These are phyloP conservation scores for Papilionanthe hybrid DNA, from an alignment of 116 monocot species.

Conservation along the genomic window DNA sequence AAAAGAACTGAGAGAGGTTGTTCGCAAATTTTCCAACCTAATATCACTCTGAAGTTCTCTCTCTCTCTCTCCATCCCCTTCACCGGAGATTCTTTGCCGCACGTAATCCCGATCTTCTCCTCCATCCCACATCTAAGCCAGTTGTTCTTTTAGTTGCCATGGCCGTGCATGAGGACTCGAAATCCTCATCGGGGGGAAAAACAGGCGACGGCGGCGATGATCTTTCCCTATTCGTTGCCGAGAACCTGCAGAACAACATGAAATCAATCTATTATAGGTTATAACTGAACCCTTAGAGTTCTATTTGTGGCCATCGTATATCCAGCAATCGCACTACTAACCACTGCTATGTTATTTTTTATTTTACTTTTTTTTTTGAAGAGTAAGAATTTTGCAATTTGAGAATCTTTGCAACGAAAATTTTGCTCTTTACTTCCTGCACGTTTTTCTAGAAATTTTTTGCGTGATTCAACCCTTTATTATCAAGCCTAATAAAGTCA, in stretches of 20 bases:
- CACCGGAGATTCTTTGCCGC: not conserved
- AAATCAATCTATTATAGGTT: slow-evolving; percentile 71
- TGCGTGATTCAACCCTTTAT: not conserved
- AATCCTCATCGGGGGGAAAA: slow-evolving; percentile 18
- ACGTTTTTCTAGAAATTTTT: not conserved
- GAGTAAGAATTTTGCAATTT: not conserved
- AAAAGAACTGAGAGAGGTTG: too few relatives aligned
- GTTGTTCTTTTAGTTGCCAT: slow-evolving; percentile 4
- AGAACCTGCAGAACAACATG: slow-evolving; percentile 67
- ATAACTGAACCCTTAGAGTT: not conserved
- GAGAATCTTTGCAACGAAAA: not conserved
- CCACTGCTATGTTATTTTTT: not conserved
- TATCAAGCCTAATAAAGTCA: not conserved
- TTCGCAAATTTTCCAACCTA: too few relatives aligned
- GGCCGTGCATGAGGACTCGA: slow-evolving; percentile 18
- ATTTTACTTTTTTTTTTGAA: not conserved
- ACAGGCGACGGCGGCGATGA: slow-evolving; percentile 30
- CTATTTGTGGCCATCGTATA: not conserved
- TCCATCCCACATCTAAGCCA: not conserved
- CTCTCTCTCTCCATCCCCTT: not conserved
- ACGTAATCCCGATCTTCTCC: not conserved
- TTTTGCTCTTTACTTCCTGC: not conserved
- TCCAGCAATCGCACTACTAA: not conserved
- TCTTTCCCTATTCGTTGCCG: slow-evolving; percentile 48
- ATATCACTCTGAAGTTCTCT: not conserved